These are phyloP conservation scores for Rhodotorula sp. DNA, from an alignment of 1,284 basidiomycete species.

Conservation along the genomic window DNA sequence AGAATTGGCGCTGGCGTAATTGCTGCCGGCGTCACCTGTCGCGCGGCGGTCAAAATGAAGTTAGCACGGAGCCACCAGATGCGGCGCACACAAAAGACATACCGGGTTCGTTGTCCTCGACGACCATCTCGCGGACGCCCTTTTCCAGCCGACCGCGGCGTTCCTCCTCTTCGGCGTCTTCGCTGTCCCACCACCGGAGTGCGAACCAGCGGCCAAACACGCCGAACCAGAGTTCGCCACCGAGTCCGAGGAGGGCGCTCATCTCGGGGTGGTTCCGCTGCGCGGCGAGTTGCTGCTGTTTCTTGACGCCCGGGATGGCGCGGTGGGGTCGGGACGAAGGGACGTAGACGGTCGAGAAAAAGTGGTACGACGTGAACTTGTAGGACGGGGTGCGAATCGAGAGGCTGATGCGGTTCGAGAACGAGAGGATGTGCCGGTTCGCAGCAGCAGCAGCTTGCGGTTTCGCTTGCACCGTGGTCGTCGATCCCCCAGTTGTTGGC, in stretches of 20 bases:
- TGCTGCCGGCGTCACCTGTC: not conserved
- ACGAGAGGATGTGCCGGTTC: constrained; percentile 51
- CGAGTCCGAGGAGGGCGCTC: constrained; percentile 16
- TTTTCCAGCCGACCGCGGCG: constrained; percentile 29
- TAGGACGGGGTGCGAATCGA: constrained; percentile 91
- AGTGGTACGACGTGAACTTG: constrained; percentile 73
- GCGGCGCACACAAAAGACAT: not conserved
- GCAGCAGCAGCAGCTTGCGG: not conserved
- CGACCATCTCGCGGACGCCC: constrained; percentile 31
- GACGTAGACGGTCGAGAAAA: constrained; percentile 75
- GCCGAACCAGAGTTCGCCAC: constrained; percentile 40
- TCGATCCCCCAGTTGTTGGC: not conserved
- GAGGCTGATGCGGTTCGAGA: constrained; percentile 84
- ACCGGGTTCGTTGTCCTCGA: constrained; percentile 37
- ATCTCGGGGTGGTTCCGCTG: constrained; percentile 23
- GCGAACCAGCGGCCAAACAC: constrained; percentile 44
- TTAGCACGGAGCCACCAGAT: too few species aligned
- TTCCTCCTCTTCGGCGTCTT: constrained; percentile 32
- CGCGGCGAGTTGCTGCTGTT: constrained; percentile 21
- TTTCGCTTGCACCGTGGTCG: not conserved
- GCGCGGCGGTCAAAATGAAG: constrained; percentile 8
- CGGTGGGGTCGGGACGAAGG: constrained; percentile 44
- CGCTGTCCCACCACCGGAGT: constrained; percentile 30
- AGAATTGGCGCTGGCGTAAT: constrained; percentile 4
- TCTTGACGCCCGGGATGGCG: constrained; percentile 9